Percentiles rank a stretch among this genome's conserved stretches.
Conservation (phyloP, 208 protist species). For the Leishmania mexicana region DNA sequence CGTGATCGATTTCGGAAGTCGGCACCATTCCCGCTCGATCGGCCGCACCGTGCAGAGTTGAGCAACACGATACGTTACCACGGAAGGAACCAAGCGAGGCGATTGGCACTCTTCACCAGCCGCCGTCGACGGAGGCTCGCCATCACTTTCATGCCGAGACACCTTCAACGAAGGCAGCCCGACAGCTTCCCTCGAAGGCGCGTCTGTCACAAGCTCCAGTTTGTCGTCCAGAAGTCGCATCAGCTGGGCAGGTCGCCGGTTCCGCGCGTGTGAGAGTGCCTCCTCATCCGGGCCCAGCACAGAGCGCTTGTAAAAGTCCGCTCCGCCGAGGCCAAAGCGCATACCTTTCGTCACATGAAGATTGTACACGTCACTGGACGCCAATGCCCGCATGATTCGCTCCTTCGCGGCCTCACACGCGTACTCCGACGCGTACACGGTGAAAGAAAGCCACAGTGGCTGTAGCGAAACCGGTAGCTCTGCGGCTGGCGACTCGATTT, state of each 20-base stretch:
- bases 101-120: not conserved
- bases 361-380: conserved; percentile 7
- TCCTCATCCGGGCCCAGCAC: conserved; percentile 1
- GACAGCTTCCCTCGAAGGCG: not conserved
- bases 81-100: not conserved
- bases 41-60: conserved; percentile 3
- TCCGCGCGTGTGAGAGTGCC: not conserved
- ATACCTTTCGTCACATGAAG: conserved; percentile 16
- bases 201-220: not conserved
- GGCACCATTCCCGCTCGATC: conserved; percentile 23
- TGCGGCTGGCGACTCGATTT: not conserved
- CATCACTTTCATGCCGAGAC: not conserved
- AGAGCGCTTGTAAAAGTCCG: not conserved
- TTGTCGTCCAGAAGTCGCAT: conserved; percentile 26
- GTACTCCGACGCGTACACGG: conserved; percentile 18
- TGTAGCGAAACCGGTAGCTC: not conserved
- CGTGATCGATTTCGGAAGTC: conserved; percentile 9
- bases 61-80: conserved; percentile 3
- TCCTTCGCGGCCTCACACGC: conserved; percentile 6
- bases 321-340: conserved; percentile 18
- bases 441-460: conserved; percentile 15
- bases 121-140: not conserved
- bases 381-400: conserved; percentile 10
- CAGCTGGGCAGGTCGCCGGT: conserved; percentile 17
- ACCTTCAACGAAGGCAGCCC: not conserved